phyloP scores from a whole-genome alignment of 2,329 filamentous ascomycete species.

The Fusarium sp. region DNA sequence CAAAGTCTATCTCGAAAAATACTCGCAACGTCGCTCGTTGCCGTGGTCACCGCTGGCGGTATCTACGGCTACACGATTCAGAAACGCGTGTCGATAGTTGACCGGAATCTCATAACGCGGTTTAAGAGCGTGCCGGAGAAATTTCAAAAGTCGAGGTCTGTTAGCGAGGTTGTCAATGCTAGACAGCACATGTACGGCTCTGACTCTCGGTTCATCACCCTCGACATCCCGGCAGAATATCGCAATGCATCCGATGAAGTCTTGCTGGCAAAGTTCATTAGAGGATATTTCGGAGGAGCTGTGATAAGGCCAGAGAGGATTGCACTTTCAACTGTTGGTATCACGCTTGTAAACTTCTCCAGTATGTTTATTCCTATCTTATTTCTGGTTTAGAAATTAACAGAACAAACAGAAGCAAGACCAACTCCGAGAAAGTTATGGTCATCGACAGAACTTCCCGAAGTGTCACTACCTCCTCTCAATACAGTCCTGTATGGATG shows the following conservation, averaged over 20 bases:
- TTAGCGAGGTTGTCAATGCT: conserved; percentile 43
- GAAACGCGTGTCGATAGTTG: conserved; percentile 13
- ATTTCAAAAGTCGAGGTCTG: conserved; percentile 40
- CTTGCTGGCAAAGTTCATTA: conserved; percentile 45
- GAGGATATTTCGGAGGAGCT: conserved; percentile 46
- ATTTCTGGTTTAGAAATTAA: neutral
- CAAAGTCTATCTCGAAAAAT: conserved; percentile 26
- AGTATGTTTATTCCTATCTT: neutral
- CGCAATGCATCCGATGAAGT: conserved; percentile 38
- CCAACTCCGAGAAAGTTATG: conserved; percentile 26
- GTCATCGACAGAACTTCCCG: conserved; percentile 30
- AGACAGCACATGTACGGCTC: conserved; percentile 20
- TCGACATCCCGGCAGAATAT: conserved; percentile 33
- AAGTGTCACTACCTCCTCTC: conserved; percentile 24
- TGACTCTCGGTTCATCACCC: conserved; percentile 42
- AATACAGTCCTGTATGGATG: conserved; percentile 41
- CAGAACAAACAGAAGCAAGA: conserved; percentile 4
- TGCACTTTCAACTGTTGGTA: conserved; percentile 15
- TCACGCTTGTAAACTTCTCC: conserved; percentile 29
- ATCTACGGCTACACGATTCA: conserved; percentile 31
- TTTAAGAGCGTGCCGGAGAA: conserved; percentile 33
- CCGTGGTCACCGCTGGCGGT: conserved; percentile 20
- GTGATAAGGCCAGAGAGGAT: conserved; percentile 45
- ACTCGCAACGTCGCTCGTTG: conserved; percentile 22
- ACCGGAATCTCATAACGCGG: conserved; percentile 29